Conservation (phyloP, 202 grass and related monocot genomes). For the Setaria italica region DNA sequence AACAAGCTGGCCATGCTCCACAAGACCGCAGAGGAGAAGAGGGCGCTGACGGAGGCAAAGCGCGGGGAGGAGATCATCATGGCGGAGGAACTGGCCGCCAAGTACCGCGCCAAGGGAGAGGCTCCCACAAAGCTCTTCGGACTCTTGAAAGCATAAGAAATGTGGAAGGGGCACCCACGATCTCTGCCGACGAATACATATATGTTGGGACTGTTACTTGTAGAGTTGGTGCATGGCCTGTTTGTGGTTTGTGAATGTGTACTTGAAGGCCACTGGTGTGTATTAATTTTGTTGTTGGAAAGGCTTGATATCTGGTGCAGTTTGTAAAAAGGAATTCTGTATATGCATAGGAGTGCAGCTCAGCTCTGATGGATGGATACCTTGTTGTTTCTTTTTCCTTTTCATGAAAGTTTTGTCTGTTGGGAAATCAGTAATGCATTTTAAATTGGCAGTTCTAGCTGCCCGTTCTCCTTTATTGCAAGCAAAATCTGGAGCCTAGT, state of each 20-base stretch:
- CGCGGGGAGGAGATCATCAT: constrained; percentile 61
- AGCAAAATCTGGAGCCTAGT: neutral
- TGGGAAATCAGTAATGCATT: constrained; percentile 24
- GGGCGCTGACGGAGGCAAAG: constrained; percentile 60
- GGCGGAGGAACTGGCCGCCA: constrained; percentile 77
- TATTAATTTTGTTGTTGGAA: constrained; percentile 15
- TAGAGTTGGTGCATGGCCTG: constrained; percentile 24
- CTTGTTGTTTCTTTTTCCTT: constrained; percentile 23
- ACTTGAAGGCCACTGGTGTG: constrained; percentile 15
- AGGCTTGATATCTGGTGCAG: constrained; percentile 35
- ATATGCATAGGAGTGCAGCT: constrained; percentile 50
- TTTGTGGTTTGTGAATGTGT: constrained; percentile 36
- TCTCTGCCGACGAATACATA: constrained; percentile 9
- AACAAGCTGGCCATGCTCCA: constrained; percentile 76
- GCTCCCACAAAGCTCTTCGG: constrained; percentile 74
- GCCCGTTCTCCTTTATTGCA: neutral
- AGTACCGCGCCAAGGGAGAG: constrained; percentile 73
- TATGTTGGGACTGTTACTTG: neutral
- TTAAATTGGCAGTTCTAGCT: neutral
- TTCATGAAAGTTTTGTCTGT: constrained; percentile 36
- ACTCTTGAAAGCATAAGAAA: constrained; percentile 55
- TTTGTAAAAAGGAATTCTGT: constrained; percentile 53
- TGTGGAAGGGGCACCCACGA: neutral
- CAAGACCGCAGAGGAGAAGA: constrained; percentile 84
- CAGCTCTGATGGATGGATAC: constrained; percentile 33